A percentile compares a stretch with the other conserved stretches of the same genome.
These are phyloP conservation scores for Trichoderma endophyticum DNA, from an alignment of 2,329 filamentous ascomycete species.

Conservation along the genomic window DNA sequence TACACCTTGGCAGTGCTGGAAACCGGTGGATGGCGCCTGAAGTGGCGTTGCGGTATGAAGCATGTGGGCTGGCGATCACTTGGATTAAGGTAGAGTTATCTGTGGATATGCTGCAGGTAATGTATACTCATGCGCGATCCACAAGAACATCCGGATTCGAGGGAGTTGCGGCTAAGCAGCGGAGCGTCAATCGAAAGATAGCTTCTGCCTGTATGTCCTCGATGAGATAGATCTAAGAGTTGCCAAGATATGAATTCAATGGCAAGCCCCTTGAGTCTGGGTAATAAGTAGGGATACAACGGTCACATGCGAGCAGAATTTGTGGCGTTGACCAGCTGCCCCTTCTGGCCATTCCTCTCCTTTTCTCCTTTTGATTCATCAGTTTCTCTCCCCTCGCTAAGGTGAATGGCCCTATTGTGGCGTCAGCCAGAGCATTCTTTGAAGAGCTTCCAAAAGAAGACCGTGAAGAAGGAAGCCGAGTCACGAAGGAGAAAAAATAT, in stretches of 20 bases:
- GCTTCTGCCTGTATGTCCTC: neutral
- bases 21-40: neutral
- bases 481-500: constrained; percentile 2
- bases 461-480: neutral
- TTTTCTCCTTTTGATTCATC: neutral
- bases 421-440: neutral
- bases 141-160: neutral
- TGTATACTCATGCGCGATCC: neutral
- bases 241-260: neutral
- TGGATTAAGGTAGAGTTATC: neutral
- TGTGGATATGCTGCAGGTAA: neutral
- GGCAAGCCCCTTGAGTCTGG: neutral
- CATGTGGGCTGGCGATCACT: constrained; percentile 1
- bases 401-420: neutral
- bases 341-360: neutral
- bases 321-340: neutral
- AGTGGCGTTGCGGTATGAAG: constrained; percentile 9
- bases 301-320: neutral
- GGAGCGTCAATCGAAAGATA: neutral
- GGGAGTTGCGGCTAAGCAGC: neutral
- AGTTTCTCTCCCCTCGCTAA: neutral
- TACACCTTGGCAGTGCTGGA: neutral
- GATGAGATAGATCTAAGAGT: neutral
- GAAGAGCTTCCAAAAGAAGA: neutral
- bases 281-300: neutral